Evolutionary conservation across 2,329 filamentous ascomycete genomes (phyloP).

Genomic region (Fusarium sororula): DNA sequence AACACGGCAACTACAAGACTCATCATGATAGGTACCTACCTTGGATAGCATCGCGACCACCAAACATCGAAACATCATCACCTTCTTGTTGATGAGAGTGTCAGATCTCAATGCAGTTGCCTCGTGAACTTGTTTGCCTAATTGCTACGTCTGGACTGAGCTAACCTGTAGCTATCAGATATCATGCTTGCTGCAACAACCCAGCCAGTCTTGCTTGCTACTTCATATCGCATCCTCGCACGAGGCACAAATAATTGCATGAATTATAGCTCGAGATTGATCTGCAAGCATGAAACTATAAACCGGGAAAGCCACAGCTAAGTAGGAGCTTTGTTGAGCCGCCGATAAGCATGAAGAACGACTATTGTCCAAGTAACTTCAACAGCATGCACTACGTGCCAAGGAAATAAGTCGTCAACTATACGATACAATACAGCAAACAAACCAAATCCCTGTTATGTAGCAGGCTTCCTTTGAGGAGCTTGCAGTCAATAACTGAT

Average conservation of each 20-base stretch:
- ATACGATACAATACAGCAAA: not conserved
- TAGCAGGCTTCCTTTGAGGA: no score
- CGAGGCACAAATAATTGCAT: not conserved
- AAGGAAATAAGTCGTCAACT: not conserved
- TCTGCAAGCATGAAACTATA: not conserved
- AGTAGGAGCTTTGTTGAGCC: not conserved
- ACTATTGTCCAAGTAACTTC: not conserved
- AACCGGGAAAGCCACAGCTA: not conserved
- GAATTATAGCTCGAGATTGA: not conserved
- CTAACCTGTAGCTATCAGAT: not conserved
- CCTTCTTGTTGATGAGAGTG: fast-evolving
- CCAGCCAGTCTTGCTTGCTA: not conserved
- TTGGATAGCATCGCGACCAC: not conserved
- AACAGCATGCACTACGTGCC: no score
- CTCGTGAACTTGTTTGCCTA: not conserved
- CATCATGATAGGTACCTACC: no score
- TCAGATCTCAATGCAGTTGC: not conserved
- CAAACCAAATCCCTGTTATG: not conserved
- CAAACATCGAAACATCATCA: no score
- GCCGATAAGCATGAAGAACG: not conserved
- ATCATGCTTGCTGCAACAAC: not conserved
- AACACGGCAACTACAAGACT: not conserved
- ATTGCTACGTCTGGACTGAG: not conserved
- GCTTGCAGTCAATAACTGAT: not conserved
- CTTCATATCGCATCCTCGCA: not conserved